Base-by-base conservation (phyloP, 768 basidiomycete genomes). In the Serpula lacrymans region DNA sequence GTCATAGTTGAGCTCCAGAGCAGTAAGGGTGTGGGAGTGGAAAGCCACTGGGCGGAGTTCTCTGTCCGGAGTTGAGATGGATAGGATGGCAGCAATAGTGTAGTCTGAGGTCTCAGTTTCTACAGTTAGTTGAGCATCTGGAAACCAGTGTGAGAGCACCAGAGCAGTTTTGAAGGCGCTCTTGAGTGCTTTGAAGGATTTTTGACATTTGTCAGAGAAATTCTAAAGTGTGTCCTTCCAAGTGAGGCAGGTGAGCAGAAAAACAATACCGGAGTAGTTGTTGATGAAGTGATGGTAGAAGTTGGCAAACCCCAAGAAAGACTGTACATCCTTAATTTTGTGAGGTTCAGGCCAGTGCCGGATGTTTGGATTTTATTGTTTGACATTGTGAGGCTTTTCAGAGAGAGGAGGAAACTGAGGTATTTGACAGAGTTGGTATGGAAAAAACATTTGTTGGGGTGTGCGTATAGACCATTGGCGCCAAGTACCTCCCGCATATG, bases 1-100 rank as follows among this genome's bases (percentile, higher is more conserved):
- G 14, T 69, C 58, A 48, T 77, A 77, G 51, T 77, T 75, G 11
- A 57, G 42, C 49, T 77, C 68, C 1, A 64, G 57, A 2, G 48
- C 26, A 23, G n/a, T n/a, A n/a, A n/a, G n/a, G n/a, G n/a, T n/a
- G n/a, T n/a, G n/a, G n/a, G n/a, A n/a, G n/a, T n/a, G 49, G 50
- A 64, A 77, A 0, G 60, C 69, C 14, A 74, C 49, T 0, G 72
- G 70, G n/a, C 60, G 55, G 51, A 60, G n/a, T n/a, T n/a, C n/a
- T n/a, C n/a, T n/a, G n/a, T n/a, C n/a, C n/a, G n/a, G n/a, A n/a
- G n/a, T n/a, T n/a, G n/a, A n/a, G n/a, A n/a, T n/a, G n/a, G n/a
- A n/a, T n/a, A n/a, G n/a, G n/a, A n/a, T n/a, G n/a, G n/a, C n/a
- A n/a, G n/a, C n/a, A n/a, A n/a, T n/a, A n/a, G n/a, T n/a, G n/a